These are phyloP conservation scores for Niebla homalea DNA, from an alignment of 495 filamentous ascomycete genomes.

Conservation along the genomic window DNA sequence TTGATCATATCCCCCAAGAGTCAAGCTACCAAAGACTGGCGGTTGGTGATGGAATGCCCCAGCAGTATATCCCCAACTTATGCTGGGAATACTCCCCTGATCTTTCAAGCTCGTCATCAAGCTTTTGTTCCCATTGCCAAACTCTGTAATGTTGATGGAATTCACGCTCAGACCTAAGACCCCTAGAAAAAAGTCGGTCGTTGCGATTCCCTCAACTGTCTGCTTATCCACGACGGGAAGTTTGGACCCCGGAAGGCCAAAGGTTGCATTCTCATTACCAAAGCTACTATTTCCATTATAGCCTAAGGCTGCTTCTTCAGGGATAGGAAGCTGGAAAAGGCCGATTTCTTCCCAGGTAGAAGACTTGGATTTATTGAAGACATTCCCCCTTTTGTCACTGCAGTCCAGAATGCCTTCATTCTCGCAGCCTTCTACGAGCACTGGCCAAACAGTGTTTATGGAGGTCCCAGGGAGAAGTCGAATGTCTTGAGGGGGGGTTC, in stretches of 20 bases:
- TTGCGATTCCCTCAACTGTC: constrained; percentile 17
- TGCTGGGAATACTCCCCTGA: constrained; percentile 13
- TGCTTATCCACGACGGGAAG: constrained; percentile 10
- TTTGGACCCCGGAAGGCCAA: constrained; percentile 16
- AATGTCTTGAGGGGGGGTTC: constrained; percentile 23
- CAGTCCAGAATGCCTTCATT: constrained; percentile 19
- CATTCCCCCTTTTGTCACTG: constrained; percentile 18
- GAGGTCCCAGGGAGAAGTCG: constrained; percentile 22
- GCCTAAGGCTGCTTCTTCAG: constrained; percentile 14
- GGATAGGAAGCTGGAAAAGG: constrained; percentile 15
- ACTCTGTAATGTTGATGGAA: constrained; percentile 20
- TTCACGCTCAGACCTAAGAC: constrained; percentile 16
- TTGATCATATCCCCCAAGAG: constrained; percentile 43
- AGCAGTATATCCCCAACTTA: constrained; percentile 24
- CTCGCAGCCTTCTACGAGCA: constrained; percentile 26
- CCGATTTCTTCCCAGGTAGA: constrained; percentile 18
- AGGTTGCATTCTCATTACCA: constrained; percentile 20
- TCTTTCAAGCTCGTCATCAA: constrained; percentile 15
- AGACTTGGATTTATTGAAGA: constrained; percentile 18
- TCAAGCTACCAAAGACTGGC: constrained; percentile 35
- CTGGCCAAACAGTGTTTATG: constrained; percentile 18
- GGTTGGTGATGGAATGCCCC: constrained; percentile 18
- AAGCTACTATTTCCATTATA: constrained; percentile 19
- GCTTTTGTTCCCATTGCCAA: constrained; percentile 18
- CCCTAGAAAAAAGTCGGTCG: constrained; percentile 24